These are phyloP conservation scores for Tolypocladium inflatum DNA, from an alignment of 2,329 filamentous ascomycete species.

Conservation along the genomic window DNA sequence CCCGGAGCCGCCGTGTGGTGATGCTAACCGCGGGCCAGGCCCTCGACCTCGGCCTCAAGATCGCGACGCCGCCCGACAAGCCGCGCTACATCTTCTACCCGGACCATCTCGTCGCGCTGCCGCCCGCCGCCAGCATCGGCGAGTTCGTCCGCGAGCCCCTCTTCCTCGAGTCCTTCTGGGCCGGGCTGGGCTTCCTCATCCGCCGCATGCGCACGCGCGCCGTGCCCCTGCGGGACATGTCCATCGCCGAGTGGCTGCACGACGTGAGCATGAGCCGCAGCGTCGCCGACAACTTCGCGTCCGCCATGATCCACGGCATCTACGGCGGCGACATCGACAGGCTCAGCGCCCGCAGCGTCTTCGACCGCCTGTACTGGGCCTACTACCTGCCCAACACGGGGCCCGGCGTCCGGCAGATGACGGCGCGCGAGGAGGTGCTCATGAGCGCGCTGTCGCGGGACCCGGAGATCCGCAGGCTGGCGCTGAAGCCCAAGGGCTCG, in stretches of 20 bases:
- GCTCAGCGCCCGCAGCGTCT: conserved; percentile 60
- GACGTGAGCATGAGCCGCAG: conserved; percentile 16
- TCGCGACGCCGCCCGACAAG: conserved; percentile 38
- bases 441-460: conserved; percentile 18
- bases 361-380: conserved; percentile 20
- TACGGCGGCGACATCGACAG: conserved; percentile 83
- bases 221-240: conserved; percentile 19
- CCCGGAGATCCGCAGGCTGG: conserved; percentile 18
- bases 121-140: conserved; percentile 16
- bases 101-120: conserved; percentile 47
- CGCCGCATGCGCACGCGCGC: conserved; percentile 10
- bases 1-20: not conserved
- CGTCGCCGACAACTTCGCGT: conserved; percentile 63
- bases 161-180: conserved; percentile 19
- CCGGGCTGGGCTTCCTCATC: conserved; percentile 14
- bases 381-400: conserved; percentile 16
- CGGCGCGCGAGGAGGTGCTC: conserved; percentile 17
- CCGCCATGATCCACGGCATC: conserved; percentile 74
- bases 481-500: conserved; percentile 18
- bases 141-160: conserved; percentile 20
- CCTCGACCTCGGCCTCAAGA: conserved; percentile 24
- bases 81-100: conserved; percentile 79
- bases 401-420: conserved; percentile 33
- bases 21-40: conserved; percentile 15
- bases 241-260: conserved; percentile 26